A percentile compares a stretch with the other conserved stretches of the same genome.
These are phyloP conservation scores for Aeminium ludgeri DNA, from an alignment of 495 filamentous ascomycete species.

Conservation along the genomic window DNA sequence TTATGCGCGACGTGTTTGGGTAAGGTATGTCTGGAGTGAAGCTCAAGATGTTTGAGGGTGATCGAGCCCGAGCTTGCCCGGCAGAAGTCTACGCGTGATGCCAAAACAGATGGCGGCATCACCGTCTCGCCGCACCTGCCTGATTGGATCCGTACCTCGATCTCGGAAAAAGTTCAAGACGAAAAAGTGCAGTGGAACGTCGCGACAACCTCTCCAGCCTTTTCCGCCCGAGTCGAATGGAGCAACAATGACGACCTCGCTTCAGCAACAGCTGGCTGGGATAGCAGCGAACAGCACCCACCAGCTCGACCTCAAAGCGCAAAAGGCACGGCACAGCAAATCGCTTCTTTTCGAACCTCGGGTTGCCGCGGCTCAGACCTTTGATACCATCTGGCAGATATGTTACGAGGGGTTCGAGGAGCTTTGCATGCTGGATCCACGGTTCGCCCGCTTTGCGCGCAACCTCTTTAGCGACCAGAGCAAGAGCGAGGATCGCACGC, in stretches of 20 bases:
- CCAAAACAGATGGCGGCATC: too few relatives aligned
- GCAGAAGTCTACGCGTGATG: too few relatives aligned
- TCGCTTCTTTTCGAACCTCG: constrained; percentile 78
- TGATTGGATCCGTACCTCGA: too few relatives aligned
- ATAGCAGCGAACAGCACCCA: constrained; percentile 26
- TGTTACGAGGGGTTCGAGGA: constrained; percentile 81
- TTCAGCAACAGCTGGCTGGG: constrained; percentile 27
- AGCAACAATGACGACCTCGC: constrained; percentile 16
- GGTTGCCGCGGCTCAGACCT: constrained; percentile 68
- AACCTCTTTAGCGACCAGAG: constrained; percentile 84
- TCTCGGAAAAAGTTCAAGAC: too few relatives aligned
- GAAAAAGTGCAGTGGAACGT: too few relatives aligned
- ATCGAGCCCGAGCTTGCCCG: too few relatives aligned
- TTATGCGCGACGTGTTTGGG: too few relatives aligned
- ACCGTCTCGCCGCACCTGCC: too few relatives aligned
- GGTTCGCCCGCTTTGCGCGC: constrained; percentile 50
- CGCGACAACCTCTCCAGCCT: too few relatives aligned
- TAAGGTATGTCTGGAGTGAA: too few relatives aligned
- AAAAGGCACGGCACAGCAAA: constrained; percentile 74
- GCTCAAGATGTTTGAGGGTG: too few relatives aligned
- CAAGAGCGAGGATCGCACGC: constrained; percentile 65
- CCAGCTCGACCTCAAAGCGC: constrained; percentile 67
- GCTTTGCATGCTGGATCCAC: constrained; percentile 64
- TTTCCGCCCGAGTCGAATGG: too few relatives aligned
- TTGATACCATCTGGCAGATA: constrained; percentile 70